Evolutionary conservation across 345 rosid genomes (phyloP), one percentile per base, ranked within the genome.

Genomic region (Populus davidiana): DNA sequence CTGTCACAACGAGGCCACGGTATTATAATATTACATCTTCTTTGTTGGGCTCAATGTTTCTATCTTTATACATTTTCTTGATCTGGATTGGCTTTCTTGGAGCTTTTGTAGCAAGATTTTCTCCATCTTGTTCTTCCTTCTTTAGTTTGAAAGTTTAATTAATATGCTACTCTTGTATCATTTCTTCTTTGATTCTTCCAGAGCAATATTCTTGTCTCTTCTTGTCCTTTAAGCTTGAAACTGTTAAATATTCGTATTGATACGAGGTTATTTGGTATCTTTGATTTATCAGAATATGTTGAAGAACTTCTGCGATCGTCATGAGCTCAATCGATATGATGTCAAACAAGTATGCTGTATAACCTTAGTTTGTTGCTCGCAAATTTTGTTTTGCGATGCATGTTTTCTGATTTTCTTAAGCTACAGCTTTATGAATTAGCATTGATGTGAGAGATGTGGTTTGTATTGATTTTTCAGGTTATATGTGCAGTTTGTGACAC

Each of bases 401-500:
- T 73, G 2, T 0, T 49, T 54, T 39, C 6, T 35, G 9, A 41
- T 29, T 73, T 71, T 63, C 20, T 16, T 29, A 5, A 50, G 71
- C 18, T 75, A 35, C 39, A 41, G 16, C 29, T 18, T 72, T 67
- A 14, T 64, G 50, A 21, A 54, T 23, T 7, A 25, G 16, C 25
- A 21, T 33, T 75, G 63, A 63, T 69, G 33, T 67, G 49, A 67
- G 9, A 11, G 25, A 21, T 71, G 68, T 33, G 62, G 13, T 65
- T 59, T 72, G 11, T 67, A 20, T 72, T 79, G 71, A 61, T 71
- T 77, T 79, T 76, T 47, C 90, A 96, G 99, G 97, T 93, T 67
- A 87, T 96, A 75, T 96, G 99, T 81, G 85, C 85, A 65, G 97
- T 96, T 61, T 96, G 99, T 74, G 97, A 96, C 86, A 93, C 97